Evolutionary conservation across 2,329 filamentous ascomycete genomes (phyloP).

Genomic region (Lasiodiplodia sp.): DNA sequence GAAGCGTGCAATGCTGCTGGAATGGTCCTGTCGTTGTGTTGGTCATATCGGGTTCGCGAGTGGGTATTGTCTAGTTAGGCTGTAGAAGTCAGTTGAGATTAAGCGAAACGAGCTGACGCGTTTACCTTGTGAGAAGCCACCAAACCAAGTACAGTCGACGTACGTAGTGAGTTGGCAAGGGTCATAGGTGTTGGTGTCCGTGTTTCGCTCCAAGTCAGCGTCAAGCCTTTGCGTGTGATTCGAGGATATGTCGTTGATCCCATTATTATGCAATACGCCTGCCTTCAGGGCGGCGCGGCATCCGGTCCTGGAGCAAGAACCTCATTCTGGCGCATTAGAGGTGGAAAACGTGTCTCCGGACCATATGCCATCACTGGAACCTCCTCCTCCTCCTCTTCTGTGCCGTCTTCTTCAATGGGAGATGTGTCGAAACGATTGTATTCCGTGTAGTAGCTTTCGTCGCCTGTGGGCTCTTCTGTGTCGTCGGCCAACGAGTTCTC

Average conservation of each 20-base stretch:
- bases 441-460: constrained; percentile 7
- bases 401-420: not conserved
- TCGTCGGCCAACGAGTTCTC: not conserved
- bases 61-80: not conserved
- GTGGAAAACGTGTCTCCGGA: not conserved
- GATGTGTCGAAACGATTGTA: constrained; percentile 6
- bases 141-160: not conserved
- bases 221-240: not conserved
- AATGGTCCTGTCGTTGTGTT: not conserved
- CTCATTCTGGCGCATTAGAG: not conserved
- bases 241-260: not conserved
- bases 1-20: not conserved
- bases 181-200: not conserved
- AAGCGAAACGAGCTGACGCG: not conserved
- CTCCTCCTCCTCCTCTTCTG: not conserved
- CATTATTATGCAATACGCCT: not conserved
- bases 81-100: not conserved
- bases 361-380: not conserved
- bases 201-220: not conserved
- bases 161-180: not conserved
- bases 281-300: not conserved
- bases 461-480: not conserved
- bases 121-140: not conserved
- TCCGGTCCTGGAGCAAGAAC: not conserved
- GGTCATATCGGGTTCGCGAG: not conserved